Percentiles rank a stretch among this genome's conserved stretches.
phyloP scores from a whole-genome alignment of 129 eudicot species.

The Daucus carota region DNA sequence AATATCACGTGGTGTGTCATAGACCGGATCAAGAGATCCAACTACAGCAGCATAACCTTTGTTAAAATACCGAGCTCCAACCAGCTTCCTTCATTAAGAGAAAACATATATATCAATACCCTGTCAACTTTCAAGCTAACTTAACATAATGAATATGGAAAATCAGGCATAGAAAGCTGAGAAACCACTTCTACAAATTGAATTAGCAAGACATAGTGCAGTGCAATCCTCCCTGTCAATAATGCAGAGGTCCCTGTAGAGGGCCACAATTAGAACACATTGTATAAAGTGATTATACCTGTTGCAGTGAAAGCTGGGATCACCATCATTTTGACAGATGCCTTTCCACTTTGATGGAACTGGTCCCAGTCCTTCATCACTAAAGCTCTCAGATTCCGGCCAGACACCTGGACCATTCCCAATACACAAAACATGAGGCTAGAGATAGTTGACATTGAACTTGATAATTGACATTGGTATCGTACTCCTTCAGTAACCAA shows the following conservation, averaged over 20 bases:
- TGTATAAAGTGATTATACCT: slow-evolving; percentile 37
- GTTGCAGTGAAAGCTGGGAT: slow-evolving; percentile 68
- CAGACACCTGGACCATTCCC: slow-evolving; percentile 60
- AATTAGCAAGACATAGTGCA: not conserved
- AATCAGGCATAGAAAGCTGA: too few species aligned
- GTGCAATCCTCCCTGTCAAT: not conserved
- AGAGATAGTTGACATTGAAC: slow-evolving; percentile 10
- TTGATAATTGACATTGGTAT: not conserved
- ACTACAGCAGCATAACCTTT: slow-evolving; percentile 67
- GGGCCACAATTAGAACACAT: not conserved
- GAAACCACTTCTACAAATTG: not conserved
- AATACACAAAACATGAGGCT: slow-evolving; percentile 16
- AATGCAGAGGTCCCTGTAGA: not conserved
- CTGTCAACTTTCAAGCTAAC: not conserved
- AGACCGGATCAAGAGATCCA: slow-evolving; percentile 49
- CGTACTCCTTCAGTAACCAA: not conserved
- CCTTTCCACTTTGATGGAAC: slow-evolving; percentile 94
- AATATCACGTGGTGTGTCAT: slow-evolving; percentile 54
- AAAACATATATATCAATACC: slow-evolving; percentile 9
- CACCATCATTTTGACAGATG: slow-evolving; percentile 58
- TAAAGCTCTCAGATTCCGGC: slow-evolving; percentile 92
- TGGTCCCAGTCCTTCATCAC: slow-evolving; percentile 71
- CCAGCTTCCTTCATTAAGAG: slow-evolving; percentile 56
- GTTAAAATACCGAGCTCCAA: slow-evolving; percentile 95
- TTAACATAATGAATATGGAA: not conserved